Conservation (phyloP, 306 rosid species). For the Acmispon strigosus region DNA sequence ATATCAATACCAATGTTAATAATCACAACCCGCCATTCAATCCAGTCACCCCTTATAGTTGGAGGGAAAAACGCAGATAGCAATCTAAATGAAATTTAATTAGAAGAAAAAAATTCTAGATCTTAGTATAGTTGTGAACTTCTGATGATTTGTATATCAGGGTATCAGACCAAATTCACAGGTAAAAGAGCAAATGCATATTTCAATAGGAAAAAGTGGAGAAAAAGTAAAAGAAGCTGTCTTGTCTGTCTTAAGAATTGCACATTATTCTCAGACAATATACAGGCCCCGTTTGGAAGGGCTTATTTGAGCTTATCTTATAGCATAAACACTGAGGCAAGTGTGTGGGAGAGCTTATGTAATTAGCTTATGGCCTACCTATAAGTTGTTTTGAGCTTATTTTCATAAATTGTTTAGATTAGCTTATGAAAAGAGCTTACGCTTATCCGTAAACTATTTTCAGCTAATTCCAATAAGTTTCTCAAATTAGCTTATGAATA, state of each 20-base stretch:
- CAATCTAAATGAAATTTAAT: background rate
- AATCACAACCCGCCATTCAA: conserved; percentile 9
- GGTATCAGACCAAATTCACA: background rate
- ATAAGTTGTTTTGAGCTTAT: too few species aligned
- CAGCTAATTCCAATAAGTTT: too few species aligned
- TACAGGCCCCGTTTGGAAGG: too few species aligned
- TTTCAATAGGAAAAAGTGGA: background rate
- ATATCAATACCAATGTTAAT: background rate
- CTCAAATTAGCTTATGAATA: too few species aligned
- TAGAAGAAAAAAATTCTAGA: background rate
- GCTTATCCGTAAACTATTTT: too few species aligned
- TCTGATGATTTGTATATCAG: background rate
- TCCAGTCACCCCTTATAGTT: background rate
- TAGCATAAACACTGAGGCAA: too few species aligned
- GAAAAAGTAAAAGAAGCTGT: background rate
- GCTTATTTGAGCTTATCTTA: too few species aligned
- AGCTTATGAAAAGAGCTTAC: too few species aligned
- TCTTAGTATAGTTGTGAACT: background rate
- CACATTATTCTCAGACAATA: background rate
- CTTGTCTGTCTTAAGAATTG: background rate
- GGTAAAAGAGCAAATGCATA: background rate
- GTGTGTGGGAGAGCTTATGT: too few species aligned
- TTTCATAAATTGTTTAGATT: too few species aligned
- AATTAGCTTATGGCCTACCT: too few species aligned
- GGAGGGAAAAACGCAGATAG: background rate